phyloP scores from a whole-genome alignment of 148 eudicot species.

The Dysphania ambrosioides region DNA sequence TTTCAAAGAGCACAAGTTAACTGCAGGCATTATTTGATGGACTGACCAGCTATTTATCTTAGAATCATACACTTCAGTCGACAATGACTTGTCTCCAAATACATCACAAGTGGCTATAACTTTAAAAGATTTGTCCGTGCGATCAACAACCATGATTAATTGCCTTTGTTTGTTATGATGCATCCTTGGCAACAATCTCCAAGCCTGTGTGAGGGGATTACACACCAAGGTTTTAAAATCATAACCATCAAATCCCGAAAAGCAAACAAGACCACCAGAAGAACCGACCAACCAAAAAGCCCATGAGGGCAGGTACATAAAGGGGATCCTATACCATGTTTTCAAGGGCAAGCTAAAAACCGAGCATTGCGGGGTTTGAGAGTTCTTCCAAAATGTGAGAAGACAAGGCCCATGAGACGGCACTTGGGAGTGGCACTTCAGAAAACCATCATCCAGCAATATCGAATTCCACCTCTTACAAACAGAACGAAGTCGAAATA shows the following conservation, averaged over 20 bases:
- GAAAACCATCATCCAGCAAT: slow-evolving; percentile 75
- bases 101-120: slow-evolving; percentile 89
- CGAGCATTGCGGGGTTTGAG: slow-evolving; percentile 82
- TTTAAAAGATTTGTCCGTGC: slow-evolving; percentile 66
- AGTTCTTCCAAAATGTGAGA: slow-evolving; percentile 84
- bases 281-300: slow-evolving; percentile 96
- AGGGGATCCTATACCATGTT: slow-evolving; percentile 89
- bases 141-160: slow-evolving; percentile 81
- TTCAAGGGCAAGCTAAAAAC: slow-evolving; percentile 90
- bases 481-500: slow-evolving; percentile 85
- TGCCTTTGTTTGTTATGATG: slow-evolving; percentile 89
- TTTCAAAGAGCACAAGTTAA: slow-evolving; percentile 87
- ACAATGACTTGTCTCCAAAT: slow-evolving; percentile 78
- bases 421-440: slow-evolving; percentile 91
- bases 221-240: slow-evolving; percentile 73
- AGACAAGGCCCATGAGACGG: slow-evolving; percentile 98
- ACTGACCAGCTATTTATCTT: slow-evolving; percentile 71
- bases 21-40: slow-evolving; percentile 93
- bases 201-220: slow-evolving; percentile 83
- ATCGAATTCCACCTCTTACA: slow-evolving; percentile 94
- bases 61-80: slow-evolving; percentile 92
- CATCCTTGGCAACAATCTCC: slow-evolving; percentile 89
- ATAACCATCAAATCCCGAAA: slow-evolving; percentile 79
- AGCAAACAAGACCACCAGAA: slow-evolving; percentile 88
- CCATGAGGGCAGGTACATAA: slow-evolving; percentile 81